Evolutionary conservation across 768 basidiomycete genomes (phyloP), one percentile per base, ranked within the genome.

Genomic region (Porpolomopsis calyptriformis): DNA sequence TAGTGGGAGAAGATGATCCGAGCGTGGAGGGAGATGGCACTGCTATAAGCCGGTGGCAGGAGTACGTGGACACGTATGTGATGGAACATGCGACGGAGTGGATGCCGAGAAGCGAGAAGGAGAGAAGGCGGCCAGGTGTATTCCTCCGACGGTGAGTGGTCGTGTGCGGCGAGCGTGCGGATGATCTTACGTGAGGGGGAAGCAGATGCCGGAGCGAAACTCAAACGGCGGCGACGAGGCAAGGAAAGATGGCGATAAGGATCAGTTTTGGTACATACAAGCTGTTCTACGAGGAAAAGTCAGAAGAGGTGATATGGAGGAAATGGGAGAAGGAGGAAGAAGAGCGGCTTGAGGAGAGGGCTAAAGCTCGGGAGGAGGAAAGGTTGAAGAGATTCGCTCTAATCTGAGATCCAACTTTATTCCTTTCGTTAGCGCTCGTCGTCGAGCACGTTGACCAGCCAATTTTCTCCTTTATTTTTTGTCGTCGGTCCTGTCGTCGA

Each of bases 51-150:
- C 77, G 85, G 43, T 89, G 87, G 86, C 64, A 76, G 40, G 81
- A 77, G 57, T 88, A 90, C 55, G 65, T 82, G 48, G 77, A 79
- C 55, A 79, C 80, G 31, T 90, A 80, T 55, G 78, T 83, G 51
- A 72, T 82, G 67, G 71, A 67, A 34, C 68, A 81, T 50, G 76
- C 79, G 4, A 86, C 83, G 10, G 85, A 87, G 54, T 85, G 85
- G 84, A 34, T 74, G 35, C 74, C 76, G 2, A 65, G 64, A 48
- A 55, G 36, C 57, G 45, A 64, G 57, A 56, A 48, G 55, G 59
- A 50, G 64, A 61, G 56, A 61, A 57, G 36, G 4, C 54, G 42
- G 34, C 58, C 56, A 46, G 64, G 61, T 49, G 61, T 76, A 49
- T 83, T 77, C 64, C 62, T 86, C 57, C 71, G 71, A 57, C 72